Percentiles rank a stretch among this genome's conserved stretches.
phyloP scores from a whole-genome alignment of 2,329 filamentous ascomycete genomes.

The Zelopaecilomyces penicillatus region DNA sequence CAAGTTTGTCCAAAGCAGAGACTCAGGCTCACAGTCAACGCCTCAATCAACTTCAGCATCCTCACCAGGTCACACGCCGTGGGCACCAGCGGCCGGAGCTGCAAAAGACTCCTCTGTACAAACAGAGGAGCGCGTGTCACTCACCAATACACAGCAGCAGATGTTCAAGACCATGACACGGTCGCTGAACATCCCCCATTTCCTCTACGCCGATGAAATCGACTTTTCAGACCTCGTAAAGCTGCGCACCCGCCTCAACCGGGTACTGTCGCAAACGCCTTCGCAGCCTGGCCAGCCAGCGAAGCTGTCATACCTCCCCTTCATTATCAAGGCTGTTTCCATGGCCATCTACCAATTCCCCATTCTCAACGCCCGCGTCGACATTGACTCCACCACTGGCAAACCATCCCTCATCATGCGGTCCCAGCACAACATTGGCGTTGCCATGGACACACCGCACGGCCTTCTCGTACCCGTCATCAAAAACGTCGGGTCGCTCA shows the following conservation, averaged over 20 bases:
- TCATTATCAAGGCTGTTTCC: constrained; percentile 93
- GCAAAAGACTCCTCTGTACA: constrained; percentile 34
- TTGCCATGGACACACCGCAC: constrained; percentile 87
- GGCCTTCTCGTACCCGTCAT: constrained; percentile 90
- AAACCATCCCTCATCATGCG: constrained; percentile 74
- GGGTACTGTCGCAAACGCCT: constrained; percentile 35
- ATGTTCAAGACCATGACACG: constrained; percentile 99
- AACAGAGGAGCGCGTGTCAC: constrained; percentile 57
- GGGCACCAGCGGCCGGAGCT: constrained; percentile 13
- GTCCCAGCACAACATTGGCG: constrained; percentile 83
- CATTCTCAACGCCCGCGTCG: constrained; percentile 78
- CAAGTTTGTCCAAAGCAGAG: constrained; percentile 52
- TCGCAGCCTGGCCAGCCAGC: constrained; percentile 41
- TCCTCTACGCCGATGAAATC: constrained; percentile 86
- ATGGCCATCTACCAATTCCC: constrained; percentile 75
- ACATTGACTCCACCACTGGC: constrained; percentile 42
- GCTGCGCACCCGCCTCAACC: constrained; percentile 69
- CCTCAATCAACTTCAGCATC: constrained; percentile 12
- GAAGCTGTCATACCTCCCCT: constrained; percentile 84
- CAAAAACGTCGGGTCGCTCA: constrained; percentile 69
- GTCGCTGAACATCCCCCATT: constrained; percentile 85
- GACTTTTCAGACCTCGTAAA: constrained; percentile 68
- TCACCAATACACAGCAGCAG: constrained; percentile 74
- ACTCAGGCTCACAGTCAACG: constrained; percentile 23
- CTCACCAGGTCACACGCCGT: neutral